Percentiles rank a stretch among this genome's conserved stretches.
phyloP scores from a whole-genome alignment of 805 yeast species.

The Saccharomycopsis oosterbeekiorum region DNA sequence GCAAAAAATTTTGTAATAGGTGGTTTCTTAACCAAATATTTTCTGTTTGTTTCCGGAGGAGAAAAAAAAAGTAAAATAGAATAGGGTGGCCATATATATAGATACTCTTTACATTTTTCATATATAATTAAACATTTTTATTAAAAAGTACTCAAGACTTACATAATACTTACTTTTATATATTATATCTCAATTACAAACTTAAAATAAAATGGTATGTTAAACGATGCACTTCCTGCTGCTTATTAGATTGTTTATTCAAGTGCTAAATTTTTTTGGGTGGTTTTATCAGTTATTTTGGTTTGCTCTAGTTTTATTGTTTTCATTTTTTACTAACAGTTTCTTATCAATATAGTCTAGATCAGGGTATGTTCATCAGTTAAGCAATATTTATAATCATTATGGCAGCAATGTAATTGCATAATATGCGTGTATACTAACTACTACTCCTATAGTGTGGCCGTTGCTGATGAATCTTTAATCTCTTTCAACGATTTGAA shows the following conservation, averaged over 20 bases:
- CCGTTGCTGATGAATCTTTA: conserved; percentile 84
- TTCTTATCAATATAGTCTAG: conserved; percentile 11
- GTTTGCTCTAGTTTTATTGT: not conserved
- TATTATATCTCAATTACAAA: not conserved
- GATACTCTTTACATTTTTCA: not conserved
- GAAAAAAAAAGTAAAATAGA: not conserved
- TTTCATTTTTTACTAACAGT: conserved; percentile 3
- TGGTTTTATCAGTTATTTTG: not conserved
- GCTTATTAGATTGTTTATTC: not conserved
- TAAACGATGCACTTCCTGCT: not conserved
- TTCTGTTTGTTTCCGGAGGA: not conserved
- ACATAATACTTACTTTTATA: not conserved
- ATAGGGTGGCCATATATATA: not conserved
- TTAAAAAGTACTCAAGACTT: too few species aligned
- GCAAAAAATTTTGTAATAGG: not conserved
- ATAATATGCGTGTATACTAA: not conserved
- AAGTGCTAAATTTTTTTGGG: not conserved
- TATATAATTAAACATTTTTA: too few species aligned
- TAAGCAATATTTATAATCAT: too few species aligned
- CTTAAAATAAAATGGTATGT: not conserved
- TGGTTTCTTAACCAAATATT: not conserved
- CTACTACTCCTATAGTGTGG: conserved; percentile 41
- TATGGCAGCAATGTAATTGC: too few species aligned
- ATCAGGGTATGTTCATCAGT: conserved; percentile 15
- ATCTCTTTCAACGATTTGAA: conserved; percentile 92